Evolutionary conservation across 306 rosid genomes (phyloP), one percentile per base, ranked within the genome.

Genomic region (Hippophae rhamnoides): DNA sequence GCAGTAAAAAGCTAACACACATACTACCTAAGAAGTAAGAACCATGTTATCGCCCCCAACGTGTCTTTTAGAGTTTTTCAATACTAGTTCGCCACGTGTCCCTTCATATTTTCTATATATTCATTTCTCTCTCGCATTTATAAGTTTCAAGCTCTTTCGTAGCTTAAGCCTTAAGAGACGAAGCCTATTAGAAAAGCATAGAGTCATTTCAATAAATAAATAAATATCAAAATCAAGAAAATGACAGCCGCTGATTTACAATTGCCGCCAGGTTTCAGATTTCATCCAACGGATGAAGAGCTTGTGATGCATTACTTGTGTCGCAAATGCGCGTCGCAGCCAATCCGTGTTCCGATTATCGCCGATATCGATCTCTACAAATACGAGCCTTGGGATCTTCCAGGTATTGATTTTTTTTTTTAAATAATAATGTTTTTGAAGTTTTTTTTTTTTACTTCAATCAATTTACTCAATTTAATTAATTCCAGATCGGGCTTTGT

Each of bases 251-350:
- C 38, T 6, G 94, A 84, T 45, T 82, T 93, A 63, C 87, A 82
- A 61, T 56, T 93, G 10, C 97, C 99, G 6, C 94, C 95, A 0
- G 97, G 99, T 1, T 88, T 93, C 83, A 65, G 99, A 71, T 93
- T 93, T 70, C 99, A 93, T 52, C 97, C 97, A 1, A 93, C 99
- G 58, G 97, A 93, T 45, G 97, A 93, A 54, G 99, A 93, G 74
- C 95, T 93, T 10, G 95, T 93, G 54, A 66, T 66, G 81, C 95
- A 93, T 79, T 93, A 88, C 26, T 86, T 93, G 72, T 78, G 84
- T 67, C 94, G 94, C 10, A 88, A 84, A 82, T 93, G 94, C 57
- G 68, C 83, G 2, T 84, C 97, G 10, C 95, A 78, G 42, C 71
- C 74, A 1, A 88, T 93, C 43, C 65, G 89, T 0, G 99, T 82